Percentiles rank a stretch among this genome's conserved stretches.
phyloP scores from a whole-genome alignment of 139 green algal species.

The Nannochloris sp. region DNA sequence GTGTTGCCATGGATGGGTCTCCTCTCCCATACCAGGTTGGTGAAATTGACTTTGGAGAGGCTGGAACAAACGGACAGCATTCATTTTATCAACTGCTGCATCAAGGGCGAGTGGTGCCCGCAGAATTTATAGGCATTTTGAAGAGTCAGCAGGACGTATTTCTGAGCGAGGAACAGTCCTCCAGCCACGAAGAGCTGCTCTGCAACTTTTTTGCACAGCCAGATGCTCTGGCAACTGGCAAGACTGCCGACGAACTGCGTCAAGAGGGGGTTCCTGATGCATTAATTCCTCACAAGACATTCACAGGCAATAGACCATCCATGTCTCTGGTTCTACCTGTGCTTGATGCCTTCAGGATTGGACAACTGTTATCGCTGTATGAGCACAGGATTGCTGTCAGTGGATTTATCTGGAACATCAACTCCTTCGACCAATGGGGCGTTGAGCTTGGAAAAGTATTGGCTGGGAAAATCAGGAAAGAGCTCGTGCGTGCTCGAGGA shows the following conservation, averaged over 20 bases:
- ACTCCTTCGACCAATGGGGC: constrained; percentile 99
- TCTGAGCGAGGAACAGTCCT: constrained; percentile 89
- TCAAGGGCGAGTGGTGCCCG: constrained; percentile 86
- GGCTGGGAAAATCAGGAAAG: constrained; percentile 45
- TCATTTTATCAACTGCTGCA: constrained; percentile 92
- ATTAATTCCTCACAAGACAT: constrained; percentile 90
- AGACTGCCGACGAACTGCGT: constrained; percentile 72
- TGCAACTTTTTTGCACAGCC: constrained; percentile 99
- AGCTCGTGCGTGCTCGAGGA: constrained; percentile 10
- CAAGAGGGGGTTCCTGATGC: constrained; percentile 72
- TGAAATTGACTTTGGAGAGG: constrained; percentile 99
- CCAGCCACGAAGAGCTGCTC: constrained; percentile 99
- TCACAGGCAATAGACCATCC: constrained; percentile 86
- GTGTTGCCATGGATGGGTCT: constrained; percentile 83
- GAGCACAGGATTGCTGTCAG: constrained; percentile 91
- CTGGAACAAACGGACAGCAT: constrained; percentile 99
- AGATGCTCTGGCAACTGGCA: constrained; percentile 94
- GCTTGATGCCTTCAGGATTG: constrained; percentile 82
- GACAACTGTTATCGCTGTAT: constrained; percentile 94
- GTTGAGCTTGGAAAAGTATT: constrained; percentile 96
- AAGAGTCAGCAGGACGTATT: constrained; percentile 87
- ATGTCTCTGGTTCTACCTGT: constrained; percentile 85
- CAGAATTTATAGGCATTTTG: constrained; percentile 96
- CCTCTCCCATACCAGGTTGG: constrained; percentile 73
- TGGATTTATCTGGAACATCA: constrained; percentile 98